phyloP scores from a whole-genome alignment of 192 early-diverging fungal genomes.

The Jimgerdemannia lactiflua region DNA sequence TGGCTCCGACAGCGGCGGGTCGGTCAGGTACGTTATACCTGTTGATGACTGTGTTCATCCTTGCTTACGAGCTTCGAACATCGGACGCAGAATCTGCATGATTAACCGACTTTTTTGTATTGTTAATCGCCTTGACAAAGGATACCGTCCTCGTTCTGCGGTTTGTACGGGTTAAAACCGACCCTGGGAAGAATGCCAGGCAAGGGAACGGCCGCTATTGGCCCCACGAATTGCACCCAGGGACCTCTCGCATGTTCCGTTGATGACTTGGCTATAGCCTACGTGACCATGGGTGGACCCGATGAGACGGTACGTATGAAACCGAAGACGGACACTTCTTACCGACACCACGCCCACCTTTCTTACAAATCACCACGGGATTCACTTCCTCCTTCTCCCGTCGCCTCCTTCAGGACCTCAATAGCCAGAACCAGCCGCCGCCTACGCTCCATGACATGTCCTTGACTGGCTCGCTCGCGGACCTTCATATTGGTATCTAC shows the following conservation, averaged over 20 bases:
- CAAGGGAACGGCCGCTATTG: constrained; percentile 44
- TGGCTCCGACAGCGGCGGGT: constrained; percentile 72
- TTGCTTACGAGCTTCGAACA: no score
- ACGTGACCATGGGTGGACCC: constrained; percentile 59
- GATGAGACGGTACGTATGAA: constrained; percentile 34
- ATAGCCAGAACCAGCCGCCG: constrained; percentile 47
- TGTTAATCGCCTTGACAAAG: constrained; percentile 17
- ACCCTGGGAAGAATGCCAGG: constrained; percentile 62
- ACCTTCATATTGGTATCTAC: constrained; percentile 58
- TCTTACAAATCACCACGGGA: no score
- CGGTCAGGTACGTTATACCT: constrained; percentile 47
- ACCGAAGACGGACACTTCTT: neutral
- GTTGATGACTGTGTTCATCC: no score
- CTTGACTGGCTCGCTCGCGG: constrained; percentile 31
- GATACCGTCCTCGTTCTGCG: constrained; percentile 68
- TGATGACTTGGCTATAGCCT: constrained; percentile 64
- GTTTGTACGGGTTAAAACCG: constrained; percentile 73
- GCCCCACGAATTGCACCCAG: constrained; percentile 49
- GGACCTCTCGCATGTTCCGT: constrained; percentile 72
- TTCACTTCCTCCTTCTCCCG: no score
- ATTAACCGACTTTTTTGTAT: neutral
- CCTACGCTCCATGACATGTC: constrained; percentile 31
- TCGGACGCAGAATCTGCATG: no score
- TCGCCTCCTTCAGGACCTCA: constrained; percentile 32
- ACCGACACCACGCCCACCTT: neutral